These are phyloP conservation scores for Gymnopilus junonius DNA, from an alignment of 768 basidiomycete genomes.

Conservation along the genomic window DNA sequence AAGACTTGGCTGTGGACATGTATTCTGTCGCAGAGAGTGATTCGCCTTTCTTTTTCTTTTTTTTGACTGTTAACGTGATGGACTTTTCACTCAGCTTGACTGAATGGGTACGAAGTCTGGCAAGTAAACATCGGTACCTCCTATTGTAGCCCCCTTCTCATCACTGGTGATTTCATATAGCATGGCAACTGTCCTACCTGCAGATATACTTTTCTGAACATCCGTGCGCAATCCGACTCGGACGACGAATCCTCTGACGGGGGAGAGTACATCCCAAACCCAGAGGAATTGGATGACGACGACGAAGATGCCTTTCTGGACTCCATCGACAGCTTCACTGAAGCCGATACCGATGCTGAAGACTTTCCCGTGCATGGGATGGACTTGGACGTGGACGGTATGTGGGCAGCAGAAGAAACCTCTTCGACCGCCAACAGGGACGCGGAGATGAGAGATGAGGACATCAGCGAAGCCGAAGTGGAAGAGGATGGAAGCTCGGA, in stretches of 20 bases:
- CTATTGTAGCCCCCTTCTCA: not conserved
- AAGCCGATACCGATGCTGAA: constrained; percentile 39
- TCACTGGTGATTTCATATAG: constrained; percentile 34
- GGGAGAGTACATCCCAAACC: constrained; percentile 63
- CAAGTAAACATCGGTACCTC: constrained; percentile 28
- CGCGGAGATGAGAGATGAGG: constrained; percentile 22
- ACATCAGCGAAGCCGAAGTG: constrained; percentile 7
- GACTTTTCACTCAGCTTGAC: constrained; percentile 45
- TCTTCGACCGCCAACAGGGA: constrained; percentile 30
- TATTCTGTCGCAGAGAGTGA: constrained; percentile 72
- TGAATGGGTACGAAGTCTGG: constrained; percentile 69
- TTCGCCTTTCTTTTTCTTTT: constrained; percentile 10
- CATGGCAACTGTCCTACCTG: constrained; percentile 78
- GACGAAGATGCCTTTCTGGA: constrained; percentile 53
- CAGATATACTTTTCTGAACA: constrained; percentile 59
- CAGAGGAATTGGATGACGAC: constrained; percentile 54
- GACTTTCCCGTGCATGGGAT: constrained; percentile 46
- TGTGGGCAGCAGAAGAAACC: constrained; percentile 20
- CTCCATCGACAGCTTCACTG: constrained; percentile 43
- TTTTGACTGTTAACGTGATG: not conserved
- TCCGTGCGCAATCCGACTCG: constrained; percentile 51
- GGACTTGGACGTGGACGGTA: constrained; percentile 35
- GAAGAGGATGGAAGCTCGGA: constrained; percentile 28
- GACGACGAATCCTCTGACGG: constrained; percentile 72
- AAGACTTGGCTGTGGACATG: constrained; percentile 66